Base-by-base conservation (phyloP, 768 basidiomycete genomes). In the Trametes coccinea region DNA sequence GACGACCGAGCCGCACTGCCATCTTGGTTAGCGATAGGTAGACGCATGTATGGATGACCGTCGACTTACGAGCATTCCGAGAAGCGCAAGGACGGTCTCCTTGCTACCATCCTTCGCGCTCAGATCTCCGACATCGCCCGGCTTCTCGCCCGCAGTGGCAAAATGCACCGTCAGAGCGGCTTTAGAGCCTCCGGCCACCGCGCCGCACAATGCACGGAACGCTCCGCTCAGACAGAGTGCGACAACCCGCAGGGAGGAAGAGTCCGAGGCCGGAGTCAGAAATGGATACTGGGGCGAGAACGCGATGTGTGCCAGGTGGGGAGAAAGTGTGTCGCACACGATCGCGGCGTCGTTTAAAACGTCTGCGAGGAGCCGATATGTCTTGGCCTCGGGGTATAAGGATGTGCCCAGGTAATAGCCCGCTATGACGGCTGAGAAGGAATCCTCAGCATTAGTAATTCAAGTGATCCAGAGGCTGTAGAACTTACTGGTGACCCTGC, bases 81-180 rank as follows among this genome's bases (percentile, higher is more conserved):
- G 66, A 33, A 90, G 80, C 1, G 84, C 84, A 2, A 90, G 73
- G 0, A 89, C 83, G 0, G 88, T 90, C 72, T 89, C 87, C 62
- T 86, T 86, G 70, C 87, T 89, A 0, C 84, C 79, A 61, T 87
- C 87, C 68, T 90, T 90, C 1, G 87, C 88, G 59, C 84, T 88
- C 44, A 89, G 74, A 65, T 90, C 88, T 1, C 88, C 87, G 11
- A 89, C 76, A 64, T 90, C 88, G 4, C 87, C 87, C 44, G 77
- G 77, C 0, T 81, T 80, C 9, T 61, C 69, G 13, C 76, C 53
- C 1, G 85, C 80, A 9, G 79, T 81, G 0, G 86, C 82, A 65
- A 89, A 87, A 67, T 89, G 88, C 55, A 87, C 73, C 0, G 86
- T 82, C 16, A 90, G 79, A 2, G 88, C 86, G 2, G 87, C 82